Conservation (phyloP, 2,329 filamentous ascomycete species). For the Talaromyces sp. region DNA sequence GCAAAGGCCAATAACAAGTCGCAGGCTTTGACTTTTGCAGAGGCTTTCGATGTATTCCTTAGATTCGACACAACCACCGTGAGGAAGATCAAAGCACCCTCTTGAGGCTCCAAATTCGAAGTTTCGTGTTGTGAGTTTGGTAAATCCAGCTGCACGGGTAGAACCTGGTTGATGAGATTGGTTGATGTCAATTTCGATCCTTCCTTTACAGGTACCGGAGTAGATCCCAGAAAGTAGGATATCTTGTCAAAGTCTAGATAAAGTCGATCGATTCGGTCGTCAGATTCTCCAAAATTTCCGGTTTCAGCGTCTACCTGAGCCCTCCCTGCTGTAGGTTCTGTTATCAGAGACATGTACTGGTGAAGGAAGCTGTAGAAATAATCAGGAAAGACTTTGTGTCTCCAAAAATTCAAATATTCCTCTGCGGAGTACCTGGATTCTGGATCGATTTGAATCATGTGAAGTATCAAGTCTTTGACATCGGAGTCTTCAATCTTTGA, state of each 20-base stretch:
- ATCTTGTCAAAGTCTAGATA: slow-evolving; percentile 98
- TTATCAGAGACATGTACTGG: slow-evolving; percentile 95
- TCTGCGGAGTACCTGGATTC: slow-evolving; percentile 89
- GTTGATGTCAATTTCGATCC: slow-evolving; percentile 32
- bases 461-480: slow-evolving; percentile 80
- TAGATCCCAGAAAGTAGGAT: slow-evolving; percentile 83
- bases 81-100: slow-evolving; percentile 88
- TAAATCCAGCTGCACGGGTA: slow-evolving; percentile 81
- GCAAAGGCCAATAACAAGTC: slow-evolving; percentile 90
- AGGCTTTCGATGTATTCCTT: slow-evolving; percentile 81
- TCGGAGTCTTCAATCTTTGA: slow-evolving; percentile 84
- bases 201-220: slow-evolving; percentile 47
- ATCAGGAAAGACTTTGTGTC: slow-evolving; percentile 84
- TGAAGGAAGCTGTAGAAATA: slow-evolving; percentile 98
- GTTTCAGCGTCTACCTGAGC: slow-evolving; percentile 64
- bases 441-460: slow-evolving; percentile 95
- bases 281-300: slow-evolving; percentile 77
- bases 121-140: slow-evolving; percentile 76
- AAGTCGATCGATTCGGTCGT: slow-evolving; percentile 89
- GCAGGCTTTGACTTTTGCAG: slow-evolving; percentile 83
- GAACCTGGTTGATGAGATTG: slow-evolving; percentile 31
- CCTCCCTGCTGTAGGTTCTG: slow-evolving; percentile 79
- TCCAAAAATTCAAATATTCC: slow-evolving; percentile 90
- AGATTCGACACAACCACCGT: slow-evolving; percentile 85
- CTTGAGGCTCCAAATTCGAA: slow-evolving; percentile 60